Evolutionary conservation across 495 filamentous ascomycete species (phyloP).

Genomic region (Tuber brumale): DNA sequence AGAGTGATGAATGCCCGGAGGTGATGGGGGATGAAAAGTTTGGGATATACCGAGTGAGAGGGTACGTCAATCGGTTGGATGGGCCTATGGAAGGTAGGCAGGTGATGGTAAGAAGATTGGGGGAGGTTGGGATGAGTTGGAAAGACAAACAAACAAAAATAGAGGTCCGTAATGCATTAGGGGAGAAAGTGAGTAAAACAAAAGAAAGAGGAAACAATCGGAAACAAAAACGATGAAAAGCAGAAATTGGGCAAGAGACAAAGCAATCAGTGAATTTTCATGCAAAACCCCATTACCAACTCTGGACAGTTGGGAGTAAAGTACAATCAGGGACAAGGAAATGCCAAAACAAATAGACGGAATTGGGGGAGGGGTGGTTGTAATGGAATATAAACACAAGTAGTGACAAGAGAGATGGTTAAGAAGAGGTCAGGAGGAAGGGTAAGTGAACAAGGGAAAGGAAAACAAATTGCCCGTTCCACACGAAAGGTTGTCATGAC

Average conservation of each 20-base stretch:
- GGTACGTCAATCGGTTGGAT: not conserved
- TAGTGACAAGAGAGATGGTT: not conserved
- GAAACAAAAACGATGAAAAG: not conserved
- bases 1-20: not conserved
- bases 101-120: no score
- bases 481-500: conserved; percentile 14
- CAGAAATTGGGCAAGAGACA: not conserved
- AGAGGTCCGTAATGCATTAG: not conserved
- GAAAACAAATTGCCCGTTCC: not conserved
- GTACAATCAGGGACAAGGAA: not conserved
- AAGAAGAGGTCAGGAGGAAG: not conserved
- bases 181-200: not conserved
- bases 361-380: not conserved
- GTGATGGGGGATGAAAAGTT: not conserved
- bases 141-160: not conserved
- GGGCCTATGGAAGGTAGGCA: not conserved
- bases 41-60: not conserved
- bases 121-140: not conserved
- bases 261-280: not conserved
- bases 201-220: not conserved
- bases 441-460: not conserved
- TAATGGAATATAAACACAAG: conserved; percentile 1
- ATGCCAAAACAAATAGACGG: not conserved
- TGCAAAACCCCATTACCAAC: not conserved
- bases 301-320: not conserved